These are phyloP conservation scores for Aspergillus japonicus DNA, from an alignment of 2,329 filamentous ascomycete genomes.

Conservation along the genomic window DNA sequence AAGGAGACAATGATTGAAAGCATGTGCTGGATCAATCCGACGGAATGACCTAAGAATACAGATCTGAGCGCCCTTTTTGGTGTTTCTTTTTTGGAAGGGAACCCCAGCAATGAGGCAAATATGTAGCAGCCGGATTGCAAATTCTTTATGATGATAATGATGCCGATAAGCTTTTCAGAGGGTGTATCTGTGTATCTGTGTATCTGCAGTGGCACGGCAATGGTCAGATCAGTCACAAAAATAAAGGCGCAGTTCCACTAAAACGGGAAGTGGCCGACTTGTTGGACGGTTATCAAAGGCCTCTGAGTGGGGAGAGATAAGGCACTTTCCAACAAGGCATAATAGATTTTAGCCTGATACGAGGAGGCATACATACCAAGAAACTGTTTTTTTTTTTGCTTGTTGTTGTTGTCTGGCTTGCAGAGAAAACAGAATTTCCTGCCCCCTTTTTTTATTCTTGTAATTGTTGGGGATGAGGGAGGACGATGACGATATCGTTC, in stretches of 20 bases:
- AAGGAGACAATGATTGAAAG: conserved; percentile 1
- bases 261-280: conserved; percentile 7
- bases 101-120: conserved; percentile 19
- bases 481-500: background rate
- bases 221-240: conserved; percentile 23
- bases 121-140: conserved; percentile 9
- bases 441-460: conserved; percentile 6
- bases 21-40: conserved; percentile 9
- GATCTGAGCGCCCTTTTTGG: conserved; percentile 9
- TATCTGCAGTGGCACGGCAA: conserved; percentile 19
- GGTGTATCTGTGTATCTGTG: conserved; percentile 7
- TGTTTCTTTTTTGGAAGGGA: conserved; percentile 2
- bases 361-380: conserved; percentile 10
- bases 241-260: conserved; percentile 16
- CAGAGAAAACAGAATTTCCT: background rate
- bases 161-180: conserved; percentile 22
- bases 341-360: background rate
- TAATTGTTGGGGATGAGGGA: background rate
- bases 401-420: background rate
- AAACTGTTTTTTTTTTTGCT: conserved; percentile 5
- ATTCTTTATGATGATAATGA: conserved; percentile 17
- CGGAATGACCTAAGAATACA: conserved; percentile 18
- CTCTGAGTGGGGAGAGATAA: conserved; percentile 30
- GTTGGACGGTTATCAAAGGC: conserved; percentile 21
- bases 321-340: conserved; percentile 5